These are phyloP conservation scores for Primulina eburnea DNA, from an alignment of 257 asterid genomes.

Conservation along the genomic window DNA sequence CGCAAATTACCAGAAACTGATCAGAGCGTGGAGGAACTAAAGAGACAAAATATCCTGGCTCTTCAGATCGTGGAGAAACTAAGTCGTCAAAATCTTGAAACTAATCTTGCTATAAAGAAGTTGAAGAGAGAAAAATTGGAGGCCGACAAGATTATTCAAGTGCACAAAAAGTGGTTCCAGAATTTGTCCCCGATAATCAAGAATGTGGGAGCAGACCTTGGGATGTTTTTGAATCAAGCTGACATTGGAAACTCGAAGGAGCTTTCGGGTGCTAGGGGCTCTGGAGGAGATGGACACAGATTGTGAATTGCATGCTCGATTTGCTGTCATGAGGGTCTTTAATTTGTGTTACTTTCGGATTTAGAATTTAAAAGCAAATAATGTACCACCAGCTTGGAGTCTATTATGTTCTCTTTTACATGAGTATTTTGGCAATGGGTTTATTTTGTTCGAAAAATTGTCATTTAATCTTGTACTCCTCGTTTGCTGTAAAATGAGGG, in stretches of 20 bases:
- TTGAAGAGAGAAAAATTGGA: constrained; percentile 1
- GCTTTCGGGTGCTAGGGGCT: no score
- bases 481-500: no score
- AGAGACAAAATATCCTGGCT: background rate
- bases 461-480: no score
- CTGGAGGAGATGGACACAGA: background rate
- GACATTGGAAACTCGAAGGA: background rate
- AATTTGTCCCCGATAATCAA: background rate
- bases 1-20: background rate
- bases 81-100: background rate
- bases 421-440: no score
- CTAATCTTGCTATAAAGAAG: constrained; percentile 1
- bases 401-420: no score
- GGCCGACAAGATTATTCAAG: constrained; percentile 8
- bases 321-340: no score
- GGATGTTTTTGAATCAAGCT: background rate
- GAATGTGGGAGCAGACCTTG: background rate
- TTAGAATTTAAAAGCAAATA: no score
- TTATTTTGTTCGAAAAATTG: no score
- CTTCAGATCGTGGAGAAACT: background rate
- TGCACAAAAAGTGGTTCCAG: constrained; percentile 2
- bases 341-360: no score
- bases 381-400: no score
- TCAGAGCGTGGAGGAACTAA: background rate
- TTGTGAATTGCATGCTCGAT: background rate